Percentiles rank a stretch among this genome's conserved stretches.
phyloP scores from a whole-genome alignment of 768 basidiomycete species.

The Lactarius deliciosus region DNA sequence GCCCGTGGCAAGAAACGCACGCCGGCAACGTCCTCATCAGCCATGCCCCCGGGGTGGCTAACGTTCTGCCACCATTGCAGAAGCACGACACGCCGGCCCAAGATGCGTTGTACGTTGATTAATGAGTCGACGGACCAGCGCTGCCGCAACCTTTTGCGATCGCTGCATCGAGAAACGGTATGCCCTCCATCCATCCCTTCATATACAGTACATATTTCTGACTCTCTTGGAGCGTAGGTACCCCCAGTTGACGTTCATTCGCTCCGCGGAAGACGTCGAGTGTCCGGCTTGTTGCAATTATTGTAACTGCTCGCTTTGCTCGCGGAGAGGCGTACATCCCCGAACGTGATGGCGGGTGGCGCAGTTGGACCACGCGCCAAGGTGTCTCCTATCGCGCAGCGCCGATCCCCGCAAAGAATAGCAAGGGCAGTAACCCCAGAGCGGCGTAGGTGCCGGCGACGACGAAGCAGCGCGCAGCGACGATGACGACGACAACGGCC shows the following conservation, averaged over 20 bases:
- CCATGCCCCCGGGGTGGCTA: no score
- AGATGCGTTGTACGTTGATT: conserved; percentile 21
- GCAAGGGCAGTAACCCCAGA: no score
- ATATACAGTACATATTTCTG: neutral
- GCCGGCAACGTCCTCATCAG: neutral
- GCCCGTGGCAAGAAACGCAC: neutral
- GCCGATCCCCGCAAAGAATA: neutral
- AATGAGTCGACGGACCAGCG: neutral
- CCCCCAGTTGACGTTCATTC: conserved; percentile 40
- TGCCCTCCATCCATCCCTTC: neutral
- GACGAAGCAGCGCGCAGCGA: neutral
- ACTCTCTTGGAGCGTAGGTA: conserved; percentile 37
- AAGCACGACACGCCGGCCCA: conserved; percentile 2
- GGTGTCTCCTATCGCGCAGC: neutral
- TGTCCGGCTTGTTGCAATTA: conserved; percentile 49
- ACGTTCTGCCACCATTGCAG: conserved; percentile 28
- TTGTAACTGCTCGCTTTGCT: conserved; percentile 52
- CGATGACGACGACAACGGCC: no score
- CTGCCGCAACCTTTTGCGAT: conserved; percentile 24
- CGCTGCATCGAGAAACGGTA: conserved; percentile 28
- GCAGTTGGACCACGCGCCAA: conserved; percentile 5
- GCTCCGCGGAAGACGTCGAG: conserved; percentile 32
- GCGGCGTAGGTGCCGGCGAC: no score
- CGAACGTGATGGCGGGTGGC: conserved; percentile 32
- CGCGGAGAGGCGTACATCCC: conserved; percentile 50